phyloP scores from a whole-genome alignment of 2,329 filamentous ascomycete species.

The Hypoxylon rubiginosum region DNA sequence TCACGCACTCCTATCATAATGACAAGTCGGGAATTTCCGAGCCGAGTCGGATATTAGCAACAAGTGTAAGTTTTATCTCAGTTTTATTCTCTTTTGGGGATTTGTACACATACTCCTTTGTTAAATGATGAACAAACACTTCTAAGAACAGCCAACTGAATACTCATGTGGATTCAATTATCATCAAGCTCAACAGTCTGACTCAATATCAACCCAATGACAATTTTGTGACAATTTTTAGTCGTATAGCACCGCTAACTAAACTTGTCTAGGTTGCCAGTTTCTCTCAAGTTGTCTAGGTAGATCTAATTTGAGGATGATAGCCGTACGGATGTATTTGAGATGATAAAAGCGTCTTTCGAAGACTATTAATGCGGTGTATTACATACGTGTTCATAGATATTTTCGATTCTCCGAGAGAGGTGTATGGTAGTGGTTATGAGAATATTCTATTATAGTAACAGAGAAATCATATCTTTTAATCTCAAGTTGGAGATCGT shows the following conservation, averaged over 20 bases:
- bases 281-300: not conserved
- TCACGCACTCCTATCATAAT: not conserved
- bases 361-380: no score
- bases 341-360: no score
- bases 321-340: no score
- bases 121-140: constrained; percentile 66
- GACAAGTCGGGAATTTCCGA: not conserved
- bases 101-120: not conserved
- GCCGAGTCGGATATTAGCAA: not conserved
- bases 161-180: constrained; percentile 66
- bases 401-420: no score
- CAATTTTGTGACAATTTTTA: constrained; percentile 13
- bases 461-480: no score
- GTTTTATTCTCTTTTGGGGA: constrained; percentile 2
- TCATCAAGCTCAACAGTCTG: constrained; percentile 77
- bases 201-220: constrained; percentile 46
- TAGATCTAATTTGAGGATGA: not conserved
- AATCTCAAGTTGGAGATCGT: no score
- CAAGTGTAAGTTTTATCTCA: constrained; percentile 31
- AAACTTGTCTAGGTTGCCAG: constrained; percentile 30
- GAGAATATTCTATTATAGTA: no score
- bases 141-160: constrained; percentile 78
- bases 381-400: no score
- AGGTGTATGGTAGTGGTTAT: no score
- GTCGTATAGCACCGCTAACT: constrained; percentile 25